These are phyloP conservation scores for Litsea cubeba DNA, from an alignment of 164 flowering plant genomes.

Conservation along the genomic window DNA sequence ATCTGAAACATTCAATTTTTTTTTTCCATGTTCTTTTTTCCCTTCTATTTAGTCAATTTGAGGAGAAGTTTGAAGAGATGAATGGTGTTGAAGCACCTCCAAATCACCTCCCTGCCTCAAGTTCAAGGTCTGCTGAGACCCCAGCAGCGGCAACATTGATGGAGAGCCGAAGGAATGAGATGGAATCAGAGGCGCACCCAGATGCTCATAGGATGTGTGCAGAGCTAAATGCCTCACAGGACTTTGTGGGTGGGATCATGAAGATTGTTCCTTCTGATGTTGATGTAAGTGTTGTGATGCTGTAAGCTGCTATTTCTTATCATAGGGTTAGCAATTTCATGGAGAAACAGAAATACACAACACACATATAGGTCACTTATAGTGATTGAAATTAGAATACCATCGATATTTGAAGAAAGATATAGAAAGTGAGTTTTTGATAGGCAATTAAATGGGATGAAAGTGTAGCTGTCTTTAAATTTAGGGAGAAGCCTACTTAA, in stretches of 20 bases:
- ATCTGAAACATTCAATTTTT: background rate
- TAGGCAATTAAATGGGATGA: no score
- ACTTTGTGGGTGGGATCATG: slow-evolving; percentile 56
- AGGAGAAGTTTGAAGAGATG: slow-evolving; percentile 74
- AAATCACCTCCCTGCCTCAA: slow-evolving; percentile 35
- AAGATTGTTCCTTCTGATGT: slow-evolving; percentile 71
- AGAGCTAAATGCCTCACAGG: slow-evolving; percentile 29
- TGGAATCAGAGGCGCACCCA: slow-evolving; percentile 30
- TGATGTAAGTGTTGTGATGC: slow-evolving; percentile 46
- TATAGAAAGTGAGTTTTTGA: no score
- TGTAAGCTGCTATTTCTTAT: background rate
- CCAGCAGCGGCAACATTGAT: slow-evolving; percentile 12
- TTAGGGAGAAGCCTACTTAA: no score
- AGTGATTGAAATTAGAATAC: no score
- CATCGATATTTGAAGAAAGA: no score
- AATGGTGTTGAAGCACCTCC: slow-evolving; percentile 34
- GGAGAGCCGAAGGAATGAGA: slow-evolving; percentile 15
- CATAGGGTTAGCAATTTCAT: background rate
- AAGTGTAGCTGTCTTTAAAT: no score
- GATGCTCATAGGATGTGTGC: slow-evolving; percentile 11
- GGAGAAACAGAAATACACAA: background rate
- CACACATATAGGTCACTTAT: background rate
- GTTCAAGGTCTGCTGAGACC: slow-evolving; percentile 34
- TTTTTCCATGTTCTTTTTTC: background rate
- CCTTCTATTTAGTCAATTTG: slow-evolving; percentile 51